Conservation (phyloP, 179 eudicot genomes). For the Silene noctiflora region DNA sequence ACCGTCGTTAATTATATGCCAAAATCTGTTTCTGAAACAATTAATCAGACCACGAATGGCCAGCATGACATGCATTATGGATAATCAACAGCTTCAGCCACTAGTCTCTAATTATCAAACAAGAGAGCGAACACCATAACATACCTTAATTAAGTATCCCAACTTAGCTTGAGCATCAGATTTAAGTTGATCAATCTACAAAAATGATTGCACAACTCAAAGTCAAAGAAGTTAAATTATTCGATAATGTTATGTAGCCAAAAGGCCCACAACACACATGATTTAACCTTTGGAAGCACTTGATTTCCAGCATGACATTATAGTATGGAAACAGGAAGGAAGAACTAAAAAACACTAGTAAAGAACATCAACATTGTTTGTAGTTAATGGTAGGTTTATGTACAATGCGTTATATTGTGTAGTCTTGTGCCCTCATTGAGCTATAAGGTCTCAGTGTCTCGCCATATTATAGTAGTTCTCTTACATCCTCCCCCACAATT, state of each 20-base stretch:
- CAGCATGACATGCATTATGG: not conserved
- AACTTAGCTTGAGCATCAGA: constrained; percentile 48
- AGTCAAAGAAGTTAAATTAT: constrained; percentile 53
- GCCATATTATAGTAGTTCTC: no score
- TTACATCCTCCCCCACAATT: no score
- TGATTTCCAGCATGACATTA: not conserved
- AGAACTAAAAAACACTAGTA: not conserved
- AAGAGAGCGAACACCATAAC: constrained; percentile 11
- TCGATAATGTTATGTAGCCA: constrained; percentile 21
- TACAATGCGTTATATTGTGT: no score
- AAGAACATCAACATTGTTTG: not conserved
- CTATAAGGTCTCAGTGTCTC: no score
- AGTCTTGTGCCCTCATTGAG: no score
- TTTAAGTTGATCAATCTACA: constrained; percentile 64
- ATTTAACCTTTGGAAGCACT: not conserved
- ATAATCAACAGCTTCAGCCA: not conserved
- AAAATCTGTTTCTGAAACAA: not conserved
- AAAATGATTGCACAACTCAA: constrained; percentile 69
- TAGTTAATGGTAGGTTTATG: no score
- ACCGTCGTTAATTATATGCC: not conserved
- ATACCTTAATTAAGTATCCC: constrained; percentile 79
- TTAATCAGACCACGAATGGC: not conserved
- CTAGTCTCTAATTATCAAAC: not conserved
- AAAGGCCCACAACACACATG: not conserved
- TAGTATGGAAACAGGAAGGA: not conserved